phyloP scores from a whole-genome alignment of 495 filamentous ascomycete species.

The Neurospora cerealis region DNA sequence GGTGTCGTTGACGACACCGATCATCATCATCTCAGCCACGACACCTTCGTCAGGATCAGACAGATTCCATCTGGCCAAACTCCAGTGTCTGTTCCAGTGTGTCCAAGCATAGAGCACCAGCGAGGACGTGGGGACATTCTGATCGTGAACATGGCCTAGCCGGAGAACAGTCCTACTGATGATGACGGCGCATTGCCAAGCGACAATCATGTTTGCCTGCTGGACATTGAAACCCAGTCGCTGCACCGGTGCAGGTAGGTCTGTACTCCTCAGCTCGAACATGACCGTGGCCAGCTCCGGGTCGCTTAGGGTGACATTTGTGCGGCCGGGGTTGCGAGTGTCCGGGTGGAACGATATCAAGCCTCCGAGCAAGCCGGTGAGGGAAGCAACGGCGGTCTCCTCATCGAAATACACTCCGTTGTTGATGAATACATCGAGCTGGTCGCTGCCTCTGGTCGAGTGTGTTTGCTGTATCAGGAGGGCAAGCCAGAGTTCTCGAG shows the following conservation, averaged over 20 bases:
- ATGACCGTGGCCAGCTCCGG: constrained; percentile 3
- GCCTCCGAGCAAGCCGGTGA: constrained; percentile 3
- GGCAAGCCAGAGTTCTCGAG: constrained; percentile 11
- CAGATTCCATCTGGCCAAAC: not conserved
- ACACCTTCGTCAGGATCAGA: not conserved
- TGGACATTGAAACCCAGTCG: constrained; percentile 4
- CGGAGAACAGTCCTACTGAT: constrained; percentile 7
- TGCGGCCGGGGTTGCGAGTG: not conserved
- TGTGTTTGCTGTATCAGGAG: constrained; percentile 4
- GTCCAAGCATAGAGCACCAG: constrained; percentile 14
- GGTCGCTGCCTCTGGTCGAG: constrained; percentile 2
- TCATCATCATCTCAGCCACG: constrained; percentile 8
- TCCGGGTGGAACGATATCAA: not conserved
- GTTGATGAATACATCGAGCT: constrained; percentile 7
- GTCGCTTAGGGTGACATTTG: constrained; percentile 1
- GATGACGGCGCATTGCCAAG: constrained; percentile 9
- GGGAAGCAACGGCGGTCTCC: not conserved
- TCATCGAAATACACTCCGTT: not conserved
- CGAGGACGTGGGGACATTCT: not conserved
- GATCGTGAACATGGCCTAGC: constrained; percentile 5
- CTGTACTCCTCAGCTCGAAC: not conserved
- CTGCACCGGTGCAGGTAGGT: not conserved
- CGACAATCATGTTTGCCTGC: constrained; percentile 8
- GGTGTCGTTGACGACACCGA: constrained; percentile 4
- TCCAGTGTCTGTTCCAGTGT: constrained; percentile 8